Base-by-base conservation (phyloP, 352 stramenopile genomes). In the Pelagophyceae sp. region DNA sequence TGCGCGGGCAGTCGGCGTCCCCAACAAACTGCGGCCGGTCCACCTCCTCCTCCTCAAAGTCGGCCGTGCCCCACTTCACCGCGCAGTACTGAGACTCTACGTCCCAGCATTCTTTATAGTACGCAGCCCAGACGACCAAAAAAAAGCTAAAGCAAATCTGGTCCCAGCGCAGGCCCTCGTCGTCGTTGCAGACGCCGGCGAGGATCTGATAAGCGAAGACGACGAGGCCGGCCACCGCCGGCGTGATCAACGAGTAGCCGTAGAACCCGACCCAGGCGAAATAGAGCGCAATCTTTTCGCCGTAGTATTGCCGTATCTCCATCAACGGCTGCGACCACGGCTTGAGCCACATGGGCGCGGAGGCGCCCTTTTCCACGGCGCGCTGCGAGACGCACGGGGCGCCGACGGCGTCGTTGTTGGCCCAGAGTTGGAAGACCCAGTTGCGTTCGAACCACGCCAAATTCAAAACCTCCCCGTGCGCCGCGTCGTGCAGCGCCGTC, bases 251-350 rank as follows among this genome's bases (percentile, higher is more conserved):
- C 87, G 84, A 93, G 71, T 87, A 82, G 32, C 90, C 91, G 81
- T 95, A 96, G 85, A 89, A 92, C 17, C 86, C 89, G 1, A 95
- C 81, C 72, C 95, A 96, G 6, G 87, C 90, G 81, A 95, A 95
- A 82, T 95, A 96, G 67, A 96, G 93, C 0, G 89, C 90, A 64
- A 96, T 86, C 82, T 94, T 84, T 71, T 86, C 83, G 63, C 83
- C 83, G 37, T 78, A 82, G 63, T 86, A 86, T 58, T 64, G 40
- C 27, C 83, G 81, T 37, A 86, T 82, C 23, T 83, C 78, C 65
- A 83, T 69, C 6, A 86, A 77, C 17, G 82, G 82, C 61, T 86
- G 83, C 15, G 40, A 54, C 33, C 76, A 83, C 0, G 77, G 79
- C 50, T 71, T 29, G 23, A 81, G 40, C 45, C 78, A 83, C 1